Evolutionary conservation across 163 green algal genomes (phyloP), one percentile per base, ranked within the genome.

Genomic region (Chlamydomonas reinhardtii): DNA sequence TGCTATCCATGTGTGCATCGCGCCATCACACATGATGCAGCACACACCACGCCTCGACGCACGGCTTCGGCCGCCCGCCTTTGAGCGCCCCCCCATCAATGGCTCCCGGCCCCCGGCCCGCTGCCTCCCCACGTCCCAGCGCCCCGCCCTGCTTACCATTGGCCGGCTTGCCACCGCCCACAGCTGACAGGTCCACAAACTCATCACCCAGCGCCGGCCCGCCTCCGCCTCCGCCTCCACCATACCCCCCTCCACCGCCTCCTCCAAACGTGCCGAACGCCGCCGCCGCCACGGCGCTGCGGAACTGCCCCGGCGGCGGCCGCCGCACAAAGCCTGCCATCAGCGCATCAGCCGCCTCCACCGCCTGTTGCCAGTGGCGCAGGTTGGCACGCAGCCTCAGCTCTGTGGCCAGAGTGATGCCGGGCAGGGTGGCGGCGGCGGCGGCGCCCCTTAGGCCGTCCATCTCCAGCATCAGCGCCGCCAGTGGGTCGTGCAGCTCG

Each of bases 401-500:
- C 88, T 97, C 93, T 9, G 80, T 87, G 5, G 74, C 54, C 52
- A 96, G 91, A 12, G 75, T 90, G 25, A 97, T 91, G 8, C 95
- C 95, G 4, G 86, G 90, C 79, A 97, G 91, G 31, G 74, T 48
- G 56, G 86, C 75, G 64, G 94, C 91, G 19, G 91, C 84, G 24
- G 95, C 86, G 16, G 83, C 76, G 19, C 91, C 92, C 0, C 86
- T 84, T 39, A 89, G 78, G 2, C 91, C 89, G 39, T 86, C 83
- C 88, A 95, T 92, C 31, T 91, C 90, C 66, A 87, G 61, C 80
- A 97, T 83, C 79, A 96, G 95, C 2, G 74, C 88, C 19, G 92
- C 94, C n/a, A 96, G 74, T 43, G 89, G 77, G 85, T 96, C 94
- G 72, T 97, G 95, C 52, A 96, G 94, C 34, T 76, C 61, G 25